phyloP scores from a whole-genome alignment of 176 grass and related monocot species.

The Tuctoria greenei region DNA sequence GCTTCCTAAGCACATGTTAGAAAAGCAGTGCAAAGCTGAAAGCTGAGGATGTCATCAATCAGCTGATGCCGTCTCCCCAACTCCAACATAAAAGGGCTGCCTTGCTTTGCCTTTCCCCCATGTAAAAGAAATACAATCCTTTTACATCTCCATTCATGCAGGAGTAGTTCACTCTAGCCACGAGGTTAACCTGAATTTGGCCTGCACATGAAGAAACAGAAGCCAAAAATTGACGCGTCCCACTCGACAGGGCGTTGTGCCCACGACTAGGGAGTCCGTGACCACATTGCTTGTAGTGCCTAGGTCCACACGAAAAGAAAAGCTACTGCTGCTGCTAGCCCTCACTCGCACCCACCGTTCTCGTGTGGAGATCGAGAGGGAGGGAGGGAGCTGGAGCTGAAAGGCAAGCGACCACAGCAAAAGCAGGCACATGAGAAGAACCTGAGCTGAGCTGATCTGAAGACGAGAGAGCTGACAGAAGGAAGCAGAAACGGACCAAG shows the following conservation, averaged over 20 bases:
- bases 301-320: too few relatives aligned
- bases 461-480: not conserved
- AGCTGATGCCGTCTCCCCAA: not conserved
- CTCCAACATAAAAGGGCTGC: conserved; percentile 18
- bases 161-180: too few relatives aligned
- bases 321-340: too few relatives aligned
- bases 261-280: too few relatives aligned
- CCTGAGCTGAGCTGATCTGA: not conserved
- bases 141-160: not conserved
- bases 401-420: not conserved
- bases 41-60: not conserved
- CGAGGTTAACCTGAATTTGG: too few relatives aligned
- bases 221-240: too few relatives aligned
- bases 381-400: not conserved
- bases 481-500: conserved; percentile 1
- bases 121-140: not conserved
- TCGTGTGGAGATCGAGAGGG: not conserved
- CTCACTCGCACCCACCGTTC: not conserved
- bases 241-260: too few relatives aligned
- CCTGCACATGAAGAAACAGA: too few relatives aligned
- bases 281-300: too few relatives aligned
- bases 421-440: not conserved
- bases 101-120: too few relatives aligned
- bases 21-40: conserved; percentile 22
- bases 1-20: conserved; percentile 14